Evolutionary conservation across 106 monocot genomes (phyloP), one percentile per base, ranked within the genome.

Genomic region (Dendrobium nobile): DNA sequence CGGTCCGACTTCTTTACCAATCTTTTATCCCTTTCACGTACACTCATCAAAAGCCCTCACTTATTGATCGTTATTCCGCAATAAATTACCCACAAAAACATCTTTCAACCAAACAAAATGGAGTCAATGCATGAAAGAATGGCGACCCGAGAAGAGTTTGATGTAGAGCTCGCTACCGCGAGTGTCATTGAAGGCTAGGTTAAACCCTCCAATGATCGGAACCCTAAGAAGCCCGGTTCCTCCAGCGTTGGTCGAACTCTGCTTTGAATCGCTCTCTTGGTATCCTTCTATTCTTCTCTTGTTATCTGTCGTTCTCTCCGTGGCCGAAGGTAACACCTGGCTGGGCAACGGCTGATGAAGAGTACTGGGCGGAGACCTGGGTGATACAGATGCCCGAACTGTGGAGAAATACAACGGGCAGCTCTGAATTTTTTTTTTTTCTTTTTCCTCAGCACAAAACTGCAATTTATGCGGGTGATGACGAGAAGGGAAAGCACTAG

Each of bases 81-180:
- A 72, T 72, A 5, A 37, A 72, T 40, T 65, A 65, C 24, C 7
- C 64, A 26, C 26, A 27, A 65, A 51, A n/a, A 22, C 64, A 22
- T 24, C n/a, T 65, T 24, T 7, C 64, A 26, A 26, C 6, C 64
- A 65, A 65, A 22, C 64, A 65, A 65, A 65, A 65, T 9, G 5
- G 72, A 72, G 40, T 28, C 28, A 18, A 72, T 40, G 28, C 16
- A 37, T 4, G 72, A 40, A 72, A 37, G 6, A 37, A 72, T 40
- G 72, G 15, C 41, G n/a, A 7, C 82, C 86, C 82, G 84, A 70
- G 73, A 79, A 75, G 58, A 89, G 77, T 67, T 86, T 73, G 18
- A 89, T 82, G 73, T 89, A 86, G 37, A 82, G 84, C 40, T 89
- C 89, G 77, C 89, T 89, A 56, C 81, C 77, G 27, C 72, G 13